Percentiles rank a stretch among this genome's conserved stretches.
phyloP scores from a whole-genome alignment of 768 basidiomycete genomes.

The Crucibulum laeve region DNA sequence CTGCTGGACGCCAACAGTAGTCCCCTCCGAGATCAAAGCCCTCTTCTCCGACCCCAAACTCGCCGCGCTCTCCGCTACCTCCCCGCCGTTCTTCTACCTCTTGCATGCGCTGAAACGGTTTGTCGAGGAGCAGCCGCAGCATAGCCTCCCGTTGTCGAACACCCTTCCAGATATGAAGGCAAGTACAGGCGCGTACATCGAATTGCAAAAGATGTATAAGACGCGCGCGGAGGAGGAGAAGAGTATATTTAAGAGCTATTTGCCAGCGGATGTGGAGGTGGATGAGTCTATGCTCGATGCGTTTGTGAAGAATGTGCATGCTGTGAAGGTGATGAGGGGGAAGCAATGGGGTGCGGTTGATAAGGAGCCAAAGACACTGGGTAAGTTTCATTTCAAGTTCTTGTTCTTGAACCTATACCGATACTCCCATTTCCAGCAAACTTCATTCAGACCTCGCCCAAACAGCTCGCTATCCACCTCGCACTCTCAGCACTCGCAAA shows the following conservation, averaged over 20 bases:
- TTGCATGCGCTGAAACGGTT: conserved; percentile 71
- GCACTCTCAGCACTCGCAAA: conserved; percentile 60
- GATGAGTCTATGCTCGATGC: conserved; percentile 55
- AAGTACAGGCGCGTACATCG: conserved; percentile 77
- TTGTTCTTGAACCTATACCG: conserved; percentile 5
- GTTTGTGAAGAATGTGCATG: conserved; percentile 82
- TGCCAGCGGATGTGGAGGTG: conserved; percentile 31
- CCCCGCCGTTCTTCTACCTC: conserved; percentile 75
- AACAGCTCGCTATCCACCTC: conserved; percentile 65
- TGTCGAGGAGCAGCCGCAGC: conserved; percentile 41
- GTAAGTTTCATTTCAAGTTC: conserved; percentile 26
- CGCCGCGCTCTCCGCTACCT: conserved; percentile 30
- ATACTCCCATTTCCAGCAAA: conserved; percentile 26
- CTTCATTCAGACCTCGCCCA: conserved; percentile 37
- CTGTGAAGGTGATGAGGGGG: conserved; percentile 60
- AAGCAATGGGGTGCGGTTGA: conserved; percentile 58
- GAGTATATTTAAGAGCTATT: conserved; percentile 44
- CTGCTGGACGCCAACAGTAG: conserved; percentile 54
- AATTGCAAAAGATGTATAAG: conserved; percentile 84
- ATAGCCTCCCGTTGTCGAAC: conserved; percentile 78
- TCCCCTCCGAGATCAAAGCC: conserved; percentile 62
- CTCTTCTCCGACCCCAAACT: conserved; percentile 65
- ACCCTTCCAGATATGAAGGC: conserved; percentile 96
- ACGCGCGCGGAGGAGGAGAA: conserved; percentile 70
- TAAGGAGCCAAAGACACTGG: conserved; percentile 39